A percentile compares a stretch with the other conserved stretches of the same genome.
These are phyloP conservation scores for Kluyveromyces sp. DNA, from an alignment of 1,139 yeast species.

Conservation along the genomic window DNA sequence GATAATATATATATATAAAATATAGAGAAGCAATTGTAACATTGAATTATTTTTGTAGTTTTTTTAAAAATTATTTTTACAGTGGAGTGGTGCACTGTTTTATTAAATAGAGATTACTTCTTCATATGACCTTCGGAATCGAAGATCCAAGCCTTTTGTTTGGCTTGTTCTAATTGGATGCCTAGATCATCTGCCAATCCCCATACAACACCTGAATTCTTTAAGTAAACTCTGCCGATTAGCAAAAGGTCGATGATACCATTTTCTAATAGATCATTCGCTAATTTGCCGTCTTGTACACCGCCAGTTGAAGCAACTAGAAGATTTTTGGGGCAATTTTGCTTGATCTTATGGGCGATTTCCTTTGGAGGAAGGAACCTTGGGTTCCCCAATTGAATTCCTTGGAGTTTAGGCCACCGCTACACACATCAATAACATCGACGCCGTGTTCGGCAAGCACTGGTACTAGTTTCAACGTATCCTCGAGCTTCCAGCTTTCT, in stretches of 20 bases:
- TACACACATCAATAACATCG: constrained; percentile 45
- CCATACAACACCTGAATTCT: constrained; percentile 43
- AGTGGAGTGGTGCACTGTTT: too few species aligned
- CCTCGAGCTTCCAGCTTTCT: constrained; percentile 42
- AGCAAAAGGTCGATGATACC: constrained; percentile 41
- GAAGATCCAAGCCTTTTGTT: constrained; percentile 35
- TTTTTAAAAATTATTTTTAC: too few species aligned
- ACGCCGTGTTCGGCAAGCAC: constrained; percentile 40
- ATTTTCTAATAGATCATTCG: constrained; percentile 36
- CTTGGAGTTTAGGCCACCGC: constrained; percentile 42
- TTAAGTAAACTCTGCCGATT: constrained; percentile 40
- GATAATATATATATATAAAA: not conserved
- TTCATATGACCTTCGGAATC: constrained; percentile 9
- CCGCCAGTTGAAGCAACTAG: constrained; percentile 44
- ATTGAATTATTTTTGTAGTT: not conserved
- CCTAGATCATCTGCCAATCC: constrained; percentile 44
- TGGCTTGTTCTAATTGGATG: constrained; percentile 35
- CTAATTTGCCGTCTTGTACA: constrained; percentile 32
- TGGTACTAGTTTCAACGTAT: constrained; percentile 38
- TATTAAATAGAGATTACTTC: not conserved
- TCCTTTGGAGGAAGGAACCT: constrained; percentile 30
- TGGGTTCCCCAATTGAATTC: constrained; percentile 19
- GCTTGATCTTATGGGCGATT: constrained; percentile 39
- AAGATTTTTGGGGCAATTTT: constrained; percentile 37
- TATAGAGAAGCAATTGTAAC: not conserved